These are phyloP conservation scores for Torulaspora indica DNA, from an alignment of 805 yeast genomes.

Conservation along the genomic window DNA sequence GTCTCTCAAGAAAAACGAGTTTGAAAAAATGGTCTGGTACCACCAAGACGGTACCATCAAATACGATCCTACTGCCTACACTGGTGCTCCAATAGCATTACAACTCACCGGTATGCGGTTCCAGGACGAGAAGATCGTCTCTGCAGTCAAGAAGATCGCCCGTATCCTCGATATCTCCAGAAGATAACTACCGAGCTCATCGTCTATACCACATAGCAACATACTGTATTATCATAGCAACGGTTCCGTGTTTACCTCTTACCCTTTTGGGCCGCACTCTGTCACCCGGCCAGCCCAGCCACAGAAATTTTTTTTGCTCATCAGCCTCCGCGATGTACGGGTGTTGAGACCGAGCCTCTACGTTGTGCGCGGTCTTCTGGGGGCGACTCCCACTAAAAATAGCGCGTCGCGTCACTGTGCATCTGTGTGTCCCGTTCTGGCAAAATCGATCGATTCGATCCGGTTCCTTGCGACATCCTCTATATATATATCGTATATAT, in stretches of 20 bases:
- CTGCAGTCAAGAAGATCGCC: conserved; percentile 42
- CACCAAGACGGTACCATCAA: conserved; percentile 17
- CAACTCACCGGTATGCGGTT: conserved; percentile 50
- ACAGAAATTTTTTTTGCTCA: too few relatives aligned
- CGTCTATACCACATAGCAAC: too few relatives aligned
- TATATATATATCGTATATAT: background rate
- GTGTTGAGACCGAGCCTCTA: too few relatives aligned
- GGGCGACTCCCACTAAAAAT: background rate
- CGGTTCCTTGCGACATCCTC: background rate
- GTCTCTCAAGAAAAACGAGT: conserved; percentile 20
- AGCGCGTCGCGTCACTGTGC: background rate
- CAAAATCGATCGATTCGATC: background rate
- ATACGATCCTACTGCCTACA: conserved; percentile 36
- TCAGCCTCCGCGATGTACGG: too few relatives aligned
- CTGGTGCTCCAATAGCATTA: conserved; percentile 47
- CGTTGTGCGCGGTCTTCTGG: too few relatives aligned
- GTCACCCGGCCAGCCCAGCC: too few relatives aligned
- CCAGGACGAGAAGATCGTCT: conserved; percentile 46
- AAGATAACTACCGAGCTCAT: too few relatives aligned
- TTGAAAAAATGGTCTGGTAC: conserved; percentile 26
- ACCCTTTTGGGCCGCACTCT: background rate
- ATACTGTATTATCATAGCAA: background rate
- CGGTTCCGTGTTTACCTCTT: background rate
- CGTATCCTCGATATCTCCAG: conserved; percentile 30
- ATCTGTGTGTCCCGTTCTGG: too few relatives aligned